phyloP scores from a whole-genome alignment of 805 yeast genomes.

The Barnettozyma wickerhamii region DNA sequence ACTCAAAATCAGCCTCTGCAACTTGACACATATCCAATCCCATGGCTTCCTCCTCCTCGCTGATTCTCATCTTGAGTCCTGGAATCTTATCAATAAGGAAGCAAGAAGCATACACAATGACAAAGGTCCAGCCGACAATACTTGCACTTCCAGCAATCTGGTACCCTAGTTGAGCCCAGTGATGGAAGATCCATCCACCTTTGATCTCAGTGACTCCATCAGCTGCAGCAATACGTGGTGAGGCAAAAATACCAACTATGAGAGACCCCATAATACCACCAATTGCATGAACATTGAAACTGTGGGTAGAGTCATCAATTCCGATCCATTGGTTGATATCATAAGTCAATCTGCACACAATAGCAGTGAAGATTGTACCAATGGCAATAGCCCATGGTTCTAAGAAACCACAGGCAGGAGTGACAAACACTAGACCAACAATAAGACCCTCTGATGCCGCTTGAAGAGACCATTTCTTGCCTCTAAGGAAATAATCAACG shows the following conservation, averaged over 20 bases:
- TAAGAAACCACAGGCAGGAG: conserved; percentile 96
- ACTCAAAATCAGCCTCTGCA: conserved; percentile 49
- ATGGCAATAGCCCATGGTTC: conserved; percentile 86
- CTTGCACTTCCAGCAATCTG: conserved; percentile 78
- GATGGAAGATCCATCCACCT: conserved; percentile 88
- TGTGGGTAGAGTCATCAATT: conserved; percentile 94
- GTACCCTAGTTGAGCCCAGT: conserved; percentile 78
- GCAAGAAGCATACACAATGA: conserved; percentile 63
- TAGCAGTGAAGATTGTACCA: conserved; percentile 73
- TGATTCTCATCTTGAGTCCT: conserved; percentile 71
- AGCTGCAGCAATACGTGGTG: conserved; percentile 78
- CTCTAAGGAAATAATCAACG: conserved; percentile 54
- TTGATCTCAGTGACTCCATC: conserved; percentile 65
- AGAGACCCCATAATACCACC: conserved; percentile 86
- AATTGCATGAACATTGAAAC: conserved; percentile 87
- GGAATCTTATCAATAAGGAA: conserved; percentile 69
- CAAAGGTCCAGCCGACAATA: conserved; percentile 70
- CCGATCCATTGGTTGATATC: conserved; percentile 66
- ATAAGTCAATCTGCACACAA: conserved; percentile 79
- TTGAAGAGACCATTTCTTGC: conserved; percentile 81
- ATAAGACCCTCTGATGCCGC: conserved; percentile 93
- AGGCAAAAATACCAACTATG: conserved; percentile 88
- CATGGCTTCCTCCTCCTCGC: conserved; percentile 78
- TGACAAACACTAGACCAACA: conserved; percentile 90
- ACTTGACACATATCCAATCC: conserved; percentile 89